These are phyloP conservation scores for Lactarius trivialis DNA, from an alignment of 768 basidiomycete species.

Conservation along the genomic window DNA sequence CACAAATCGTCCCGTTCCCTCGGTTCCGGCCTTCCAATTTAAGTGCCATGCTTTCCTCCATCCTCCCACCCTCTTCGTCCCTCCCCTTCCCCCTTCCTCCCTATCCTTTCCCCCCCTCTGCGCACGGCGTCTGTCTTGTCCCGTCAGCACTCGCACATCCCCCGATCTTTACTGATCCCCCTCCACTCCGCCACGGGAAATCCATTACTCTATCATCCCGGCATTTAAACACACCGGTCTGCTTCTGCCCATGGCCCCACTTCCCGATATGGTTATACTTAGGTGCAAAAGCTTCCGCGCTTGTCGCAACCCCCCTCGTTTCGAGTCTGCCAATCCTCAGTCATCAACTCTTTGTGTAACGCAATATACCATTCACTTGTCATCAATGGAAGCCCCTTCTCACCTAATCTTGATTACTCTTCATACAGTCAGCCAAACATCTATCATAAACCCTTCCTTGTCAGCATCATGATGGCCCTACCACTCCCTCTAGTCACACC, in stretches of 20 bases:
- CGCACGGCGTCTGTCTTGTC: conserved; percentile 11
- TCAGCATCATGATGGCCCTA: not conserved
- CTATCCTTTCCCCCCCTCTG: not conserved
- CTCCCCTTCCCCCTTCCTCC: not conserved
- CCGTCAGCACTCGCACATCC: conserved; percentile 6
- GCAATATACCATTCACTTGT: conserved; percentile 12
- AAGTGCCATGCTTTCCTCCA: not conserved
- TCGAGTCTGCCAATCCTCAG: conserved; percentile 18
- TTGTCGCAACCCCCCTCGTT: conserved; percentile 21
- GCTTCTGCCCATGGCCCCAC: conserved; percentile 13
- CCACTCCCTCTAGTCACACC: not conserved
- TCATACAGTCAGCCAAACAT: conserved; percentile 3
- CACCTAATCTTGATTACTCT: conserved; percentile 13
- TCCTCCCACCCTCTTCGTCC: not conserved
- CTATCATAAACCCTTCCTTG: not conserved
- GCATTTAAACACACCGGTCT: conserved; percentile 16
- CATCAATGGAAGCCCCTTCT: conserved; percentile 18
- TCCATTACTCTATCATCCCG: not conserved
- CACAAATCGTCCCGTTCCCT: conserved; percentile 15
- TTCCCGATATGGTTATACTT: conserved; percentile 20
- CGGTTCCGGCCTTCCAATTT: conserved; percentile 10
- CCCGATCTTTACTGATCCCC: conserved; percentile 1
- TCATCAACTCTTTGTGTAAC: conserved; percentile 12
- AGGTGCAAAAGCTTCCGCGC: conserved; percentile 20
- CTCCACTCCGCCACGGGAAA: not conserved